Conservation (phyloP, 768 basidiomycete species). For the Phlegmacium glaucopus region DNA sequence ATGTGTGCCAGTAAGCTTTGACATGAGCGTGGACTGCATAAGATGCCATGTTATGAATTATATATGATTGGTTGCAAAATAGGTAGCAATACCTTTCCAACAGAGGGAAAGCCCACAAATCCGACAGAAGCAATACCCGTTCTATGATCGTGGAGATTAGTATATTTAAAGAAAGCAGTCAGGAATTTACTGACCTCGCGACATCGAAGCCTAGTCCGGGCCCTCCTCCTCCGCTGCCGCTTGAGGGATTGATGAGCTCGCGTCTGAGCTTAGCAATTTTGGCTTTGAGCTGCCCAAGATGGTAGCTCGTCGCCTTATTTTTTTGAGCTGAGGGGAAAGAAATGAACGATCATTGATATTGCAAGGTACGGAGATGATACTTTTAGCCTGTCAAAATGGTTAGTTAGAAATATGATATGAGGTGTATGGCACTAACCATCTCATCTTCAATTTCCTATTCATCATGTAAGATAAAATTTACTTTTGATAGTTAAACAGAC, state of each 20-base stretch:
- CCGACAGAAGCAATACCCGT: conserved; percentile 98
- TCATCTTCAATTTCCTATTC: conserved; percentile 92
- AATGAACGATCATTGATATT: conserved; percentile 4
- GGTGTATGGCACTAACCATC: conserved; percentile 59
- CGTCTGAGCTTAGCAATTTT: conserved; percentile 96
- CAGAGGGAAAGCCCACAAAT: conserved; percentile 90
- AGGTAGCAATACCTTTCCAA: conserved; percentile 69
- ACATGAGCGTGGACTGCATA: conserved; percentile 85
- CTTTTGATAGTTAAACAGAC: conserved; percentile 16
- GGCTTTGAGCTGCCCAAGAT: conserved; percentile 95
- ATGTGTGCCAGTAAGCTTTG: conserved; percentile 93
- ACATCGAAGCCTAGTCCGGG: conserved; percentile 96
- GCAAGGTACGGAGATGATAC: conserved; percentile 38
- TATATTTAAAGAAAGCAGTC: conserved; percentile 3
- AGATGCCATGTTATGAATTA: conserved; percentile 5
- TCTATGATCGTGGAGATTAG: conserved; percentile 28
- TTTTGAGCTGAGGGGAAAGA: conserved; percentile 67
- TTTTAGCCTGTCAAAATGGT: conserved; percentile 59
- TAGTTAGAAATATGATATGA: conserved; percentile 13
- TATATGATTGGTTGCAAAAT: not conserved
- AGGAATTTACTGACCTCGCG: conserved; percentile 44
- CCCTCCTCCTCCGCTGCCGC: conserved; percentile 81
- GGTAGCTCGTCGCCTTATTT: conserved; percentile 95
- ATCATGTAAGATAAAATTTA: conserved; percentile 16
- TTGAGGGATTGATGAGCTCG: conserved; percentile 80